Conservation (phyloP, 305 asterid species). For the Plantago lanceolata region DNA sequence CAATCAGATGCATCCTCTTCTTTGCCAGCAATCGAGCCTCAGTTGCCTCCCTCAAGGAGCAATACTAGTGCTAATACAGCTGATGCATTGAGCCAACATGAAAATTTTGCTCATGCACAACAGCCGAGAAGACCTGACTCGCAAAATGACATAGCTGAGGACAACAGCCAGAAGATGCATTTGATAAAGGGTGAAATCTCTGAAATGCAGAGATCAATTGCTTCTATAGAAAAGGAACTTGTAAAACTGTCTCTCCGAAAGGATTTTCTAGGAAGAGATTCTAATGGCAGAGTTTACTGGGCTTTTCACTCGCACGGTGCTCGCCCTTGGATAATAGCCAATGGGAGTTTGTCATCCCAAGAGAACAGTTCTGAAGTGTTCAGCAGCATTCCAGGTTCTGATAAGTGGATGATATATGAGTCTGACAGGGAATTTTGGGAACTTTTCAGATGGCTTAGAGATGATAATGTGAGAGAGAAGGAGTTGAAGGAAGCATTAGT, state of each 20-base stretch:
- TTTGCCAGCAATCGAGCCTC: slow-evolving; percentile 35
- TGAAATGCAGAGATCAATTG: slow-evolving; percentile 51
- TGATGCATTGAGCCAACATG: too few species aligned
- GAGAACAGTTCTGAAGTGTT: slow-evolving; percentile 39
- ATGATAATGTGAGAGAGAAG: slow-evolving; percentile 58
- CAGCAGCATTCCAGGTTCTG: slow-evolving; percentile 44
- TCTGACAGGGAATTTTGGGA: slow-evolving; percentile 57
- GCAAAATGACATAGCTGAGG: too few species aligned
- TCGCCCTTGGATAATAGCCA: slow-evolving; percentile 61
- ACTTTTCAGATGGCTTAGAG: slow-evolving; percentile 77
- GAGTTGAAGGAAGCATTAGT: slow-evolving; percentile 68
- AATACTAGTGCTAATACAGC: slow-evolving; percentile 14
- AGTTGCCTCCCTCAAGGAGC: slow-evolving; percentile 31
- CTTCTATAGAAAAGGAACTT: slow-evolving; percentile 56
- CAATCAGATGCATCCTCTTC: slow-evolving; percentile 50
- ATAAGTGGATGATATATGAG: slow-evolving; percentile 66
- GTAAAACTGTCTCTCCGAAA: slow-evolving; percentile 56
- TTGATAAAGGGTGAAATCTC: slow-evolving; percentile 43
- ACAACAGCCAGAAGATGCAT: too few species aligned
- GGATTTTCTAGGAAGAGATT: slow-evolving; percentile 83
- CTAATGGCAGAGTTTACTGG: slow-evolving; percentile 84
- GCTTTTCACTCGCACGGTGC: slow-evolving; percentile 46
- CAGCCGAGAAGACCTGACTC: too few species aligned
- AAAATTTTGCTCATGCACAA: too few species aligned
- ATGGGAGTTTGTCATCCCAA: slow-evolving; percentile 43